A percentile compares a stretch with the other conserved stretches of the same genome.
Evolutionary conservation across 176 grass and related monocot species (phyloP).

Genomic region (Juncus effusus): DNA sequence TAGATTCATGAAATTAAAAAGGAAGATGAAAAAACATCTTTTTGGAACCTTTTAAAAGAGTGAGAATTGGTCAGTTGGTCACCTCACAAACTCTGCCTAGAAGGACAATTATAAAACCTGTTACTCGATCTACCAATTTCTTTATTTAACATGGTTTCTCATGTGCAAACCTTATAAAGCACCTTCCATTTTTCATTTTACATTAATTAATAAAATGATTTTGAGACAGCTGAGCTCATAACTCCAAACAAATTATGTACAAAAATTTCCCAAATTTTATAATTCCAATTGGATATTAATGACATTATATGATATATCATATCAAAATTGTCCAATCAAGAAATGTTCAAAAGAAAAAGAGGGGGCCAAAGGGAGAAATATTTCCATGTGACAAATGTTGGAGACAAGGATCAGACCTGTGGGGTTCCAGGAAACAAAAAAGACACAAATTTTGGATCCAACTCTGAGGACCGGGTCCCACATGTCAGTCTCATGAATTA

Average conservation of each 20-base stretch:
- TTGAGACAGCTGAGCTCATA: no score
- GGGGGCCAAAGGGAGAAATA: background rate
- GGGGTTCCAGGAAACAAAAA: background rate
- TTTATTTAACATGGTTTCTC: background rate
- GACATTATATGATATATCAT: no score
- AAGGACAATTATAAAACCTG: background rate
- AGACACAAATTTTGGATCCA: no score
- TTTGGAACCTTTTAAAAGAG: slow-evolving; percentile 7
- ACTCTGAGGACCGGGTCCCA: background rate
- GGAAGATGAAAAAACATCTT: background rate
- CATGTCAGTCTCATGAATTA: background rate
- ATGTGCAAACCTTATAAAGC: slow-evolving; percentile 2
- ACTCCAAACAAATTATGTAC: no score
- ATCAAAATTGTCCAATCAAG: no score
- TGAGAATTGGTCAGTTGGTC: slow-evolving; percentile 13
- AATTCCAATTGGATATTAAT: no score
- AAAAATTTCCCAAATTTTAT: no score
- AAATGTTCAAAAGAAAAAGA: background rate
- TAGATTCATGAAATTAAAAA: background rate
- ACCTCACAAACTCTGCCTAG: slow-evolving; percentile 5
- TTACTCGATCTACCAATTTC: no score
- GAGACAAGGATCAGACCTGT: background rate
- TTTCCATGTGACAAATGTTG: no score
- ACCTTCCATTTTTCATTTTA: no score
- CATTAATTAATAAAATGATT: no score